A percentile compares a stretch with the other conserved stretches of the same genome.
Conservation (phyloP, 2,329 filamentous ascomycete species). For the Chaetomium sp. region DNA sequence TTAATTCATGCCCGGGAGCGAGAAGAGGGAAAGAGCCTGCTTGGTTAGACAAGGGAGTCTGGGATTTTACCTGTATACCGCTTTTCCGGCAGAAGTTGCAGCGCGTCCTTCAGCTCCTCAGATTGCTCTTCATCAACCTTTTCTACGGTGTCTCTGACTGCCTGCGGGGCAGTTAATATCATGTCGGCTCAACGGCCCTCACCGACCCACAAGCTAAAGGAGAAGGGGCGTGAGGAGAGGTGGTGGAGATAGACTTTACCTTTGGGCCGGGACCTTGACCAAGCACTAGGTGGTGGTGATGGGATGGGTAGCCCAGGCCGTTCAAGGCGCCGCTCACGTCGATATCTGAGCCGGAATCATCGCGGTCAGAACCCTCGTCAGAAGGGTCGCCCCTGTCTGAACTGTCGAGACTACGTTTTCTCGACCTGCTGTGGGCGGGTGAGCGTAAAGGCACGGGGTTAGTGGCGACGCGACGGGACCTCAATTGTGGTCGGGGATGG, state of each 20-base stretch:
- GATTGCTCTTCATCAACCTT: constrained; percentile 18
- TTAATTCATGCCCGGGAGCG: constrained; percentile 4
- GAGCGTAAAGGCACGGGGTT: background rate
- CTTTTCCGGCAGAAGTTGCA: constrained; percentile 31
- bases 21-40: background rate
- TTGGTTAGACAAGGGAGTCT: too few relatives aligned
- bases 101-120: constrained; percentile 29
- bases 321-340: constrained; percentile 18
- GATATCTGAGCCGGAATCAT: constrained; percentile 14
- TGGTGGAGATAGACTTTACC: constrained; percentile 7
- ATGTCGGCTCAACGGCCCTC: background rate
- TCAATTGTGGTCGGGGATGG: background rate
- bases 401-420: constrained; percentile 22
- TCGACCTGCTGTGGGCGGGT: constrained; percentile 14
- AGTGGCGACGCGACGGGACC: background rate
- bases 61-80: constrained; percentile 30
- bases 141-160: constrained; percentile 11
- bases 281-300: constrained; percentile 21
- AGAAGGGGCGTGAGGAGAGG: too few relatives aligned
- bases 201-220: background rate
- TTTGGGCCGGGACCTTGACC: constrained; percentile 19
- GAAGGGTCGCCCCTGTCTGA: constrained; percentile 5
- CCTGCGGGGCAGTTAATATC: constrained; percentile 5
- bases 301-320: constrained; percentile 23
- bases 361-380: constrained; percentile 11